phyloP scores from a whole-genome alignment of 2,329 filamentous ascomycete species.

The Trichoderma oligosporum region DNA sequence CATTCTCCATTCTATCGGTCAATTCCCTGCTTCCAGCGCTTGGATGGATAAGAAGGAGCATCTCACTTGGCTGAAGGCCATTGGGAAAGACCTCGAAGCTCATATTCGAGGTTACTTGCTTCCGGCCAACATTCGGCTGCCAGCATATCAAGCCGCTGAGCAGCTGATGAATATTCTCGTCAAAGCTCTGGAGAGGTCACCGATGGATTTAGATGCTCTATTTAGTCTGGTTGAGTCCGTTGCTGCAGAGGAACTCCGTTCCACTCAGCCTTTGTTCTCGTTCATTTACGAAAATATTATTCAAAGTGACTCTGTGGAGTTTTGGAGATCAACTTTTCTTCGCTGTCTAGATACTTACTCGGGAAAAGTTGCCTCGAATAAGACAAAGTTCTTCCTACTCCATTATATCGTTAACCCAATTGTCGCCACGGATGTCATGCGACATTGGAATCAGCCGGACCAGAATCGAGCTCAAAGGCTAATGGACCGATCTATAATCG shows the following conservation, averaged over 20 bases:
- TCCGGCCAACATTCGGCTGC: conserved; percentile 68
- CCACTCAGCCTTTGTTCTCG: conserved; percentile 68
- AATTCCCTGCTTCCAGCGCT: conserved; percentile 55
- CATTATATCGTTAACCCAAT: conserved; percentile 94
- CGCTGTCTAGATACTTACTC: conserved; percentile 87
- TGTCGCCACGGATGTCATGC: conserved; percentile 92
- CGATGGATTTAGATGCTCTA: conserved; percentile 75
- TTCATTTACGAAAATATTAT: conserved; percentile 87
- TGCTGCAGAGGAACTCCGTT: conserved; percentile 76
- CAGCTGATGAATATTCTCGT: conserved; percentile 84
- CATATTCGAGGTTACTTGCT: conserved; percentile 68
- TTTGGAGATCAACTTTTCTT: conserved; percentile 76
- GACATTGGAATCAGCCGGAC: conserved; percentile 63
- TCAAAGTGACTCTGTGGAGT: conserved; percentile 76
- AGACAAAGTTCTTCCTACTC: conserved; percentile 88
- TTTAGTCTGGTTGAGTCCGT: conserved; percentile 81
- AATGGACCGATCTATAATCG: conserved; percentile 82
- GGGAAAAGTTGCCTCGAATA: conserved; percentile 72
- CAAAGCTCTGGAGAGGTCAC: conserved; percentile 69
- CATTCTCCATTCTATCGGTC: conserved; percentile 73
- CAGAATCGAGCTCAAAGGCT: conserved; percentile 61
- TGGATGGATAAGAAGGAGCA: conserved; percentile 70
- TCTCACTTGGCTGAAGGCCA: conserved; percentile 57
- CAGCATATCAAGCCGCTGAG: conserved; percentile 84
- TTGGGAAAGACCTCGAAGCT: conserved; percentile 74